Base-by-base conservation (phyloP, 2,329 filamentous ascomycete species). In the Fusarium torulosum region DNA sequence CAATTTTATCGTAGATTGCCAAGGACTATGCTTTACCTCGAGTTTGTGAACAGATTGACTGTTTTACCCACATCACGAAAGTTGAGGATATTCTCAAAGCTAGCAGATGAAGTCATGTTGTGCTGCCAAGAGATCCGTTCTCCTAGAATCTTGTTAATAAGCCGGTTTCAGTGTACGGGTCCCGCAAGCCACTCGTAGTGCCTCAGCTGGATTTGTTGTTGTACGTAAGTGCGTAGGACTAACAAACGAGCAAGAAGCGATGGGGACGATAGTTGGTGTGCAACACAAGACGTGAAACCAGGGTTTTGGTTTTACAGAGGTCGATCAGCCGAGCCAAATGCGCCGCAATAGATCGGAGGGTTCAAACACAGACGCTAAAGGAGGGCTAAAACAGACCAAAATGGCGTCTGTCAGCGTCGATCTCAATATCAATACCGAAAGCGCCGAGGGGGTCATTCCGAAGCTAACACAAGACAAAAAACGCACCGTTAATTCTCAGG, bases 61-160 rank as follows among this genome's bases (percentile, higher is more conserved):
- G 87, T 88, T 65, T 83, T 80, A 40, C 89, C 91, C 42, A 94
- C 89, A 82, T 95, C 92, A 58, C 92, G 88, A 75, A 94, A 93
- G 77, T 95, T 95, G 71, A 90, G 79, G 50, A 94, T 70, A 8
- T 66, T 67, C 37, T 75, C 70, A 17, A 77, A 67, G 23, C 55
- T 62, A n/a, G 43, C 45, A 14, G 55, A 35, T 40, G 61, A 59
- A 42, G 51, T 29, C 72, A 74, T 74, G 45, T 21, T 57, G 42
- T 43, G 13, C 29, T 49, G 47, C 62, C 58, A 63, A 69, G 43
- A 37, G 33, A 38, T 23, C 35, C 54, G 33, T 47, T 33, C 37
- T 13, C 20, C 21, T 25, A 27, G 7, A 33, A 51, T 25, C 23
- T 45, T 49, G 44, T 19, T 43, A 43, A 44, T 27, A 25, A 29